Evolutionary conservation across 2,329 filamentous ascomycete species (phyloP).

Genomic region (Ustilaginoidea virens): DNA sequence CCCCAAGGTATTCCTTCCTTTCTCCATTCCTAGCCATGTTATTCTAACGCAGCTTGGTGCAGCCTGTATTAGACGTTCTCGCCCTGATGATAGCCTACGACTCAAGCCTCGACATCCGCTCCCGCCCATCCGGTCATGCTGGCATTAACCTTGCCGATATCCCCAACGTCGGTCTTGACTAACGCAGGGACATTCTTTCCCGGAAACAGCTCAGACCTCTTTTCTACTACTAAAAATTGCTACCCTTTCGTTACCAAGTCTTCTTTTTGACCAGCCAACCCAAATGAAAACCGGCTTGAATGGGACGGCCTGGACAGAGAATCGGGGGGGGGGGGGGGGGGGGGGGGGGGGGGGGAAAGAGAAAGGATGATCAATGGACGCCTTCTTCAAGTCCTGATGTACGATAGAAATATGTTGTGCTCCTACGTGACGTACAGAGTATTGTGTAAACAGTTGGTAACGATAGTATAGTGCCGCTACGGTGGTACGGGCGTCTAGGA

Average conservation of each 20-base stretch:
- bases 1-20: constrained; percentile 51
- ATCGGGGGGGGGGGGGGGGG: too few species aligned
- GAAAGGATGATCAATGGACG: too few species aligned
- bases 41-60: background rate
- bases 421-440: constrained; percentile 22
- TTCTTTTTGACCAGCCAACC: too few species aligned
- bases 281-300: too few species aligned
- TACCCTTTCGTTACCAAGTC: too few species aligned
- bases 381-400: constrained; percentile 17
- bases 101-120: constrained; percentile 48
- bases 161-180: constrained; percentile 39
- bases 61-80: constrained; percentile 88
- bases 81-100: constrained; percentile 97
- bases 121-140: constrained; percentile 17
- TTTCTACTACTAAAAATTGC: too few species aligned
- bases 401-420: constrained; percentile 20
- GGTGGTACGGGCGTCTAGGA: constrained; percentile 10
- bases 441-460: constrained; percentile 25
- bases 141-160: constrained; percentile 31
- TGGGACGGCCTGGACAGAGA: too few species aligned
- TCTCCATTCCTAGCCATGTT: background rate
- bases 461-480: constrained; percentile 16
- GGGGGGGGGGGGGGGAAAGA: too few species aligned
- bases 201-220: background rate
- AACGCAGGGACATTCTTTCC: too few species aligned